phyloP scores from a whole-genome alignment of 148 eudicot species.

The Fallopia convolvulus region DNA sequence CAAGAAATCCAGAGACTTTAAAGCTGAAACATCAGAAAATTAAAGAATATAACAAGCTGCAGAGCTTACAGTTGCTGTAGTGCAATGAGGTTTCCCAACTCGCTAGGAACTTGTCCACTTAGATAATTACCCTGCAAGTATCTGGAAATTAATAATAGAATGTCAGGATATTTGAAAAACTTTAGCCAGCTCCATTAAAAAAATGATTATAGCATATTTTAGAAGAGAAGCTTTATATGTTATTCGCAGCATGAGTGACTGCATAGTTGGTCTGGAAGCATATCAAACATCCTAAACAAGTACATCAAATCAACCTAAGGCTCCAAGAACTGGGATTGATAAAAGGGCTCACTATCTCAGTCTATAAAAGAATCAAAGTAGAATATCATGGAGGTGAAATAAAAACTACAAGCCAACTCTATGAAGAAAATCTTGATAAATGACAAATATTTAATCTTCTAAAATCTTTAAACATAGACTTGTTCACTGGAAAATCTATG shows the following conservation, averaged over 20 bases:
- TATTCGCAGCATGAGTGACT: neutral
- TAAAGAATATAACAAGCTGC: neutral
- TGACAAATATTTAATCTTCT: neutral
- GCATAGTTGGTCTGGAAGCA: conserved; percentile 1
- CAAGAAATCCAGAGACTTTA: neutral
- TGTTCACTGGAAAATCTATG: neutral
- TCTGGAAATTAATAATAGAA: conserved; percentile 30
- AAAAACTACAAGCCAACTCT: neutral
- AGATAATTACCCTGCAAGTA: conserved; percentile 86
- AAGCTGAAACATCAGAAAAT: neutral
- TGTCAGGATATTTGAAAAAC: neutral
- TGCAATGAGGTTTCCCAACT: conserved; percentile 67
- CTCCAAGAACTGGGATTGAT: neutral
- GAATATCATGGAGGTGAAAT: neutral
- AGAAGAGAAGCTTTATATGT: neutral
- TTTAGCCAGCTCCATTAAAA: conserved; percentile 7
- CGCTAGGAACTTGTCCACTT: conserved; percentile 65
- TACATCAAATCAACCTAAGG: neutral
- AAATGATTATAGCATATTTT: neutral
- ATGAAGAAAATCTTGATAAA: neutral
- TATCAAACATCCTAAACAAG: neutral
- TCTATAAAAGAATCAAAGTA: neutral
- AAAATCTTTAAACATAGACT: neutral
- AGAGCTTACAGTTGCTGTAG: conserved; percentile 74
- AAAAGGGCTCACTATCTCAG: neutral